Conservation (phyloP, 371 early-diverging fungal species). For the Mycotypha africana region DNA sequence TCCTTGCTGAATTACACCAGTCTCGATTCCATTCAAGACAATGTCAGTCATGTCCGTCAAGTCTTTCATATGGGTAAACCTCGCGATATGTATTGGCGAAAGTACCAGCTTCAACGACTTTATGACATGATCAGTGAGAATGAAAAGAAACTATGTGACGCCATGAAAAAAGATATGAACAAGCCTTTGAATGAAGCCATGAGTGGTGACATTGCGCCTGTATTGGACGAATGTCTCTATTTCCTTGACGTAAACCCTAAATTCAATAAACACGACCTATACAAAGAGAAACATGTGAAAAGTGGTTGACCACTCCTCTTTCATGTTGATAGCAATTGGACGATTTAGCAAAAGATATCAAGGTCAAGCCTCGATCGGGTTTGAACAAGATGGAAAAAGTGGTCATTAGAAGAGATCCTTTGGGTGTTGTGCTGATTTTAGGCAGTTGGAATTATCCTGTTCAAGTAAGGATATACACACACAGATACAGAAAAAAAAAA, state of each 20-base stretch:
- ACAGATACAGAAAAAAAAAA: background rate
- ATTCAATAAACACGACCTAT: background rate
- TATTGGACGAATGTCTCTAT: conserved; percentile 47
- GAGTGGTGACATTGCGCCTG: conserved; percentile 59
- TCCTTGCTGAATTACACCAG: conserved; percentile 12
- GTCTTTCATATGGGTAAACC: conserved; percentile 38
- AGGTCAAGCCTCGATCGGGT: conserved; percentile 25
- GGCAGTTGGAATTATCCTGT: conserved; percentile 49
- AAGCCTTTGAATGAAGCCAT: conserved; percentile 51
- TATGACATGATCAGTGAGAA: conserved; percentile 65
- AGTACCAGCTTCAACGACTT: conserved; percentile 54
- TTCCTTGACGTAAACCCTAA: conserved; percentile 23
- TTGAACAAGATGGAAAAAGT: conserved; percentile 35
- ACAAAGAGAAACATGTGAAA: too few species aligned
- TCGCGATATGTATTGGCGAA: conserved; percentile 53
- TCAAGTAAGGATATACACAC: conserved; percentile 13
- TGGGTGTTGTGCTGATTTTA: conserved; percentile 66
- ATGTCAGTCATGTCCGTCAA: conserved; percentile 26
- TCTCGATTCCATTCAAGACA: conserved; percentile 35
- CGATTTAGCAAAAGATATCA: conserved; percentile 50
- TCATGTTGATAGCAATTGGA: conserved; percentile 48
- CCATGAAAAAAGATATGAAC: conserved; percentile 61
- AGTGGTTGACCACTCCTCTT: background rate
- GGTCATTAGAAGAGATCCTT: conserved; percentile 66
- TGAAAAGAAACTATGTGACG: conserved; percentile 50